phyloP scores from a whole-genome alignment of 371 early-diverging fungal genomes.

The Apophysomyces elegans region DNA sequence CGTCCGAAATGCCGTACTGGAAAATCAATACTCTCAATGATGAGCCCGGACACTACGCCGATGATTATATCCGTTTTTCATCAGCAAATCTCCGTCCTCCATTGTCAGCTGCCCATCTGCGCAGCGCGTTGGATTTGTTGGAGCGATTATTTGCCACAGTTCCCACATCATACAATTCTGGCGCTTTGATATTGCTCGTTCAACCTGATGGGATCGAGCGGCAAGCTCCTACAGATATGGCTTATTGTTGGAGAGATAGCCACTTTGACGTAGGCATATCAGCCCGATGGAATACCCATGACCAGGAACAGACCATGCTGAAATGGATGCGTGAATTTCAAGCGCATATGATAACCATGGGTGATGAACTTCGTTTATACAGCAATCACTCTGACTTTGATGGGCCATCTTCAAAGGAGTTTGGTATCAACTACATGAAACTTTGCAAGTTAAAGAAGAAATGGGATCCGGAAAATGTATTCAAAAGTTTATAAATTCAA shows the following conservation, averaged over 20 bases:
- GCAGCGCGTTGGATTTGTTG: constrained; percentile 17
- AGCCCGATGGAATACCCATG: constrained; percentile 22
- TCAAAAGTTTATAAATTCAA: constrained; percentile 5
- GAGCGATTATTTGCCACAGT: constrained; percentile 16
- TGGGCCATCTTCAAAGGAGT: constrained; percentile 29
- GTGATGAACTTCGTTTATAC: constrained; percentile 30
- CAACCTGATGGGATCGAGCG: constrained; percentile 32
- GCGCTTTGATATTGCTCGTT: constrained; percentile 20
- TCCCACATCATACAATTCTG: constrained; percentile 25
- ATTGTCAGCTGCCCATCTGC: constrained; percentile 23
- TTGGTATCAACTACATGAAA: constrained; percentile 31
- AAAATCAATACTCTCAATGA: constrained; percentile 28
- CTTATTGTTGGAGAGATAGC: constrained; percentile 34
- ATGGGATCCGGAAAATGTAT: constrained; percentile 32
- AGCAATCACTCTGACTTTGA: constrained; percentile 35
- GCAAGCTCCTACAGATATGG: constrained; percentile 26
- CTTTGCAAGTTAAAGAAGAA: constrained; percentile 30
- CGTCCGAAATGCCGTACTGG: constrained; percentile 29
- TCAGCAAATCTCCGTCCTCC: constrained; percentile 30
- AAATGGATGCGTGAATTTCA: constrained; percentile 24
- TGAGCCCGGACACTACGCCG: constrained; percentile 15
- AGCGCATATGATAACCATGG: constrained; percentile 18
- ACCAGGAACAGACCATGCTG: constrained; percentile 17
- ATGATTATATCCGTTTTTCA: constrained; percentile 27
- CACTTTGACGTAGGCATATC: constrained; percentile 35